Evolutionary conservation across 805 yeast species (phyloP), one percentile per base, ranked within the genome.

Genomic region (Spencermartinsiella europaea): DNA sequence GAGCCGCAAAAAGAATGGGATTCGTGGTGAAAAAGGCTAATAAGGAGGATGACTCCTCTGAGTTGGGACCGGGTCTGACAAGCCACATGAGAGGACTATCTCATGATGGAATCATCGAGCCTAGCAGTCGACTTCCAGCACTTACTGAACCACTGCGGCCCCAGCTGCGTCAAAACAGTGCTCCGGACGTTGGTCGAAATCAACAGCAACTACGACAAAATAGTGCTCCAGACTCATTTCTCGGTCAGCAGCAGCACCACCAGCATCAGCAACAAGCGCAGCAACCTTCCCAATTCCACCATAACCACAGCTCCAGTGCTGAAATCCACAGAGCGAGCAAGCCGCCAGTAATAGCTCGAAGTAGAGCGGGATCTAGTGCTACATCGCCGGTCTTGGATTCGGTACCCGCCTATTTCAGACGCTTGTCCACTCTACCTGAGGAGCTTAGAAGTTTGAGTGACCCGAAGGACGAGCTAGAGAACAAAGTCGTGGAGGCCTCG

Each of bases 1-100:
- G 80, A 46, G 85, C 87, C 3, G 78, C 86, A 0, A 79, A 83
- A 58, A 69, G 91, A 51, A 83, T 82, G 89, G 91, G 90, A 0
- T 75, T 84, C 45, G 79, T 84, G 34, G 75, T 78, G 44, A 77
- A 76, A 45, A 72, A 61, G 37, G 25, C 55, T 15, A 16, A 27
- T 17, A 40, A 60, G 54, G 31, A 34, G 51, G 21, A 19, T 34
- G 44, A 40, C 21, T 14, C 14, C 16, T 31, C 31, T 14, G 42
- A 19, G 15, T 10, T 47, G 46, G 28, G 4, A 33, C 44, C 3
- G 8, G 48, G 46, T 10, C 15, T 38, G 7, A n/a, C 46, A 2
- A 16, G 34, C 3, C 59, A 54, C 42, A 22, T 34, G 5, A 38
- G 53, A 15, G 55, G 50, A 4, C 25, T 48, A 28, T 49, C 48